Percentiles rank a stretch among this genome's conserved stretches.
Evolutionary conservation across 2,329 filamentous ascomycete species (phyloP).

Genomic region (Epichloe glyceriae): DNA sequence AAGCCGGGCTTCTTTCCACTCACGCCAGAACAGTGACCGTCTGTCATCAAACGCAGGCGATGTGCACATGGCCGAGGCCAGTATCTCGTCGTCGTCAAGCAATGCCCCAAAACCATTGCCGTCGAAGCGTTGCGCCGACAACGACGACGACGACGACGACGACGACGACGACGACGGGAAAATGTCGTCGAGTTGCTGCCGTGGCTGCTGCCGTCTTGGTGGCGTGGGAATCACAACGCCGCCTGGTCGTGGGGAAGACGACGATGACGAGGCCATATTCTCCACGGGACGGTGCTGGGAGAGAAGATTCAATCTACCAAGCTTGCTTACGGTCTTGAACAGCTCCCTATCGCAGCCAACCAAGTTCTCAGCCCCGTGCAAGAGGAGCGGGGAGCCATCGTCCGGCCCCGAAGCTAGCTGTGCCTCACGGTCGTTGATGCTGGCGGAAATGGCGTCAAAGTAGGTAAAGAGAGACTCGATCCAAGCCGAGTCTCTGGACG

Average conservation of each 20-base stretch:
- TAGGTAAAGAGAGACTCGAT: conserved; percentile 89
- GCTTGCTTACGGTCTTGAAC: conserved; percentile 73
- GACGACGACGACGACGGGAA: conserved; percentile 12
- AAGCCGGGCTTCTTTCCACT: conserved; percentile 70
- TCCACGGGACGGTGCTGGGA: conserved; percentile 54
- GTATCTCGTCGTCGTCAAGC: conserved; percentile 41
- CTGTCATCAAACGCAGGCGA: conserved; percentile 42
- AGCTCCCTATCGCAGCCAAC: conserved; percentile 77
- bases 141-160: too few relatives aligned
- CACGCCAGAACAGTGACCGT: conserved; percentile 61
- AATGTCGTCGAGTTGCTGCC: conserved; percentile 10
- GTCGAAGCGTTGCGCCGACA: conserved; percentile 47
- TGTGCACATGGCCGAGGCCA: conserved; percentile 27
- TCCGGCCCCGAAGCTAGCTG: conserved; percentile 61
- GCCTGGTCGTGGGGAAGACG: conserved; percentile 6
- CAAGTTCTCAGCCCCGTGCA: conserved; percentile 64
- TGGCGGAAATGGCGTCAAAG: conserved; percentile 86
- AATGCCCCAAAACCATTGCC: conserved; percentile 51
- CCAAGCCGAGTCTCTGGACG: conserved; percentile 64
- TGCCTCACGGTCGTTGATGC: conserved; percentile 81
- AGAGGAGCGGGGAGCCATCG: conserved; percentile 37
- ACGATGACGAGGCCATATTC: conserved; percentile 13
- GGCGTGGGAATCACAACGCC: neutral
- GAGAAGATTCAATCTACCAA: conserved; percentile 74
- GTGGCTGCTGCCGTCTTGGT: neutral